A percentile compares a stretch with the other conserved stretches of the same genome.
Evolutionary conservation across 2,329 filamentous ascomycete genomes (phyloP).

Genomic region (Sphaerulina musiva): DNA sequence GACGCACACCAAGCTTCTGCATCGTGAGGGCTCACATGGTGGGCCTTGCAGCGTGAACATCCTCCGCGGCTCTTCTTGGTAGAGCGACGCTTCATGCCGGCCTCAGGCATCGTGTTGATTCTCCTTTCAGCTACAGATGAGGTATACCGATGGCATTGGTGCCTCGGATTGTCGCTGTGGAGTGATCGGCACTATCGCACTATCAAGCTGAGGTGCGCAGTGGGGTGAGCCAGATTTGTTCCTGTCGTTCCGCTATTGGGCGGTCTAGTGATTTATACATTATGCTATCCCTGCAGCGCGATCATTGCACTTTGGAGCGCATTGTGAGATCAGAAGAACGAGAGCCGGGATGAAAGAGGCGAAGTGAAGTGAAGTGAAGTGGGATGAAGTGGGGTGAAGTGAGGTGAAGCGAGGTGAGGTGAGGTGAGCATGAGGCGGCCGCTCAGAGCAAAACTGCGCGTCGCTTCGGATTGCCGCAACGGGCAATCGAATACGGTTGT

Average conservation of each 20-base stretch:
- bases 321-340: neutral
- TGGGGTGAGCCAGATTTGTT: neutral
- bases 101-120: slow-evolving; percentile 1
- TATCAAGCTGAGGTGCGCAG: neutral
- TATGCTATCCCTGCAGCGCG: neutral
- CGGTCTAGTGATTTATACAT: too few relatives aligned
- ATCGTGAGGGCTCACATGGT: slow-evolving; percentile 7
- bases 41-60: slow-evolving; percentile 16
- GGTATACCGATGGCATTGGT: neutral
- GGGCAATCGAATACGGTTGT: slow-evolving; percentile 6
- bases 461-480: neutral
- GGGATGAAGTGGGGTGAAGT: neutral
- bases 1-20: neutral
- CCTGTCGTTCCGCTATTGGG: neutral
- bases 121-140: neutral
- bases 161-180: neutral
- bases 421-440: neutral
- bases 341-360: neutral
- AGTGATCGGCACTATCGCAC: neutral
- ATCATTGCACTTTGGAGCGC: neutral
- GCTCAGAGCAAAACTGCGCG: neutral
- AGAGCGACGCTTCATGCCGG: slow-evolving; percentile 7
- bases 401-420: neutral
- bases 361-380: neutral
- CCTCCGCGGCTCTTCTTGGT: slow-evolving; percentile 13